Evolutionary conservation across 2,329 filamentous ascomycete species (phyloP).

Genomic region (Ophiostoma fasciatum): DNA sequence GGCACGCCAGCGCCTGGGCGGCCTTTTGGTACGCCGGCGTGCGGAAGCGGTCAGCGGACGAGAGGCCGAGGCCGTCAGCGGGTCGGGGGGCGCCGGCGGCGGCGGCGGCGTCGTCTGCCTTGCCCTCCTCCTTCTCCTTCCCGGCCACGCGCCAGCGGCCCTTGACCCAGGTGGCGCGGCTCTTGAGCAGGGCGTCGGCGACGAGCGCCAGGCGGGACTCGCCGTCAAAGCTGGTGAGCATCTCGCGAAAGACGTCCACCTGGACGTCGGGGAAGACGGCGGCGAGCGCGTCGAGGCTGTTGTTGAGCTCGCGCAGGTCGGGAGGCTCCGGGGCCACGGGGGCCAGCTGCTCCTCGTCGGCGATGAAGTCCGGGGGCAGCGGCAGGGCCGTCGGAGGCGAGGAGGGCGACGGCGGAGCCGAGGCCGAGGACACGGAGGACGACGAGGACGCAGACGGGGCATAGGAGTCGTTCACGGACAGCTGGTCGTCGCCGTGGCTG

Average conservation of each 20-base stretch:
- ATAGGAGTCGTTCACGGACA: background rate
- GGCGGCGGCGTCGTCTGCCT: slow-evolving; percentile 1
- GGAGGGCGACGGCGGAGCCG: background rate
- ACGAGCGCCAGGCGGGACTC: slow-evolving; percentile 65
- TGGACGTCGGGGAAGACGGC: slow-evolving; percentile 70
- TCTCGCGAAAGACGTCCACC: slow-evolving; percentile 68
- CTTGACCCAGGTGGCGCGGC: slow-evolving; percentile 53
- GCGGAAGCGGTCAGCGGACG: slow-evolving; percentile 51
- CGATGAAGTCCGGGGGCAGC: slow-evolving; percentile 30
- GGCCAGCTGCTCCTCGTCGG: slow-evolving; percentile 38
- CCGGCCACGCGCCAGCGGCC: slow-evolving; percentile 44
- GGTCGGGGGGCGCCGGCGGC: background rate
- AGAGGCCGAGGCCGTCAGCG: slow-evolving; percentile 19
- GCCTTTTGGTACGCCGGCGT: slow-evolving; percentile 52
- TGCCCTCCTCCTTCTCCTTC: slow-evolving; percentile 15
- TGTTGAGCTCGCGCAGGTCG: slow-evolving; percentile 56
- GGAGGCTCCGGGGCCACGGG: slow-evolving; percentile 35
- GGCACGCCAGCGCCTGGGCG: slow-evolving; percentile 50
- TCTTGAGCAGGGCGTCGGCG: slow-evolving; percentile 62
- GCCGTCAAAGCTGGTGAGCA: slow-evolving; percentile 59
- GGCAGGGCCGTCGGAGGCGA: slow-evolving; percentile 1
- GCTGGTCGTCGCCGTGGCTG: background rate
- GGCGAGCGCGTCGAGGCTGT: slow-evolving; percentile 50
- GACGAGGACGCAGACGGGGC: background rate
- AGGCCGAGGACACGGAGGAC: background rate